Percentiles rank a stretch among this genome's conserved stretches.
Conservation (phyloP, 352 stramenopile species). For the Saprolegnia parasitica region DNA sequence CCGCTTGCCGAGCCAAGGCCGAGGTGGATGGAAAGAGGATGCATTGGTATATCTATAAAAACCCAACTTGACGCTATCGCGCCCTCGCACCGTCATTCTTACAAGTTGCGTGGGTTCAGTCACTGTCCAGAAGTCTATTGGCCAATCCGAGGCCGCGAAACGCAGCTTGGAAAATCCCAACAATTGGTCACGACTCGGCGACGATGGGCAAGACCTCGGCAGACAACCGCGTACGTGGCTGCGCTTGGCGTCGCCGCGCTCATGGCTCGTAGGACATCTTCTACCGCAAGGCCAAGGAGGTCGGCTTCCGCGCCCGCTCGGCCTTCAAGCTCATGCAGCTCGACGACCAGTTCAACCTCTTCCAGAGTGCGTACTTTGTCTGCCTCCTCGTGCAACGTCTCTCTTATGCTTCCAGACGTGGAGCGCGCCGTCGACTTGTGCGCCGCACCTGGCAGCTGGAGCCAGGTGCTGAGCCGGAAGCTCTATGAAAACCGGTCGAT, state of each 20-base stretch:
- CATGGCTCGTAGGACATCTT: constrained; percentile 62
- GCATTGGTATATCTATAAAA: too few relatives aligned
- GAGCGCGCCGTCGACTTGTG: constrained; percentile 96
- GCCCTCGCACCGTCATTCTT: not conserved
- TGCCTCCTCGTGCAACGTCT: not conserved
- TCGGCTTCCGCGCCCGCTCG: constrained; percentile 95
- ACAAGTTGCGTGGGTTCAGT: not conserved
- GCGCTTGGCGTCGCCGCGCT: not conserved
- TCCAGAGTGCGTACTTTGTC: constrained; percentile 20
- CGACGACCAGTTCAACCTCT: constrained; percentile 92
- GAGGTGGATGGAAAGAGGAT: too few relatives aligned
- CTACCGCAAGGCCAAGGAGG: constrained; percentile 92
- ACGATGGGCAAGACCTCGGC: constrained; percentile 26
- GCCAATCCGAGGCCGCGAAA: not conserved
- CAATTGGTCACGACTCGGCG: constrained; percentile 18
- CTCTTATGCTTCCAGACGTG: constrained; percentile 45
- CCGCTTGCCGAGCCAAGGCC: too few relatives aligned
- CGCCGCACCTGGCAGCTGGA: constrained; percentile 97
- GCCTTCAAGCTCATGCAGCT: constrained; percentile 99
- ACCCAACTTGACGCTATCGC: too few relatives aligned
- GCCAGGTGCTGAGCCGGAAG: constrained; percentile 92
- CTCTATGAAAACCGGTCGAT: constrained; percentile 53
- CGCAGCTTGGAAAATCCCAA: not conserved
- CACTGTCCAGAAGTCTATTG: too few relatives aligned
- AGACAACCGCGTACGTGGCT: constrained; percentile 25